Conservation (phyloP, 345 rosid genomes). For the Balakata baccata region DNA sequence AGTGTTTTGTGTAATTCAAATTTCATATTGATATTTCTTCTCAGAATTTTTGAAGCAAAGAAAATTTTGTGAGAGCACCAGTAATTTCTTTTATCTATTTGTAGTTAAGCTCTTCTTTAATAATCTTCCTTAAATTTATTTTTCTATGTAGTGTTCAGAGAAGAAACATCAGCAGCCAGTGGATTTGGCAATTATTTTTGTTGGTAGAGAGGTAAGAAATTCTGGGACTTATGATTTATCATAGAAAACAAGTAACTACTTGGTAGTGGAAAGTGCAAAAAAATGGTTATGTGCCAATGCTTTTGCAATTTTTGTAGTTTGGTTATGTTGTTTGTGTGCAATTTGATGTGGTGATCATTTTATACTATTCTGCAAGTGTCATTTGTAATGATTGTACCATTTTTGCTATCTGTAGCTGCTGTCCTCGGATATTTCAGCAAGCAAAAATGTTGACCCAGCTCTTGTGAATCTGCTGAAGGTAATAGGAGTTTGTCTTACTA, state of each 20-base stretch:
- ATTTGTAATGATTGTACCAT: slow-evolving; percentile 12
- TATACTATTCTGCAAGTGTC: background rate
- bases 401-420: slow-evolving; percentile 47
- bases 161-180: slow-evolving; percentile 48
- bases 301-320: background rate
- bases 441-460: slow-evolving; percentile 45
- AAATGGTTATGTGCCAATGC: background rate
- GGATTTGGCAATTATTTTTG: slow-evolving; percentile 79
- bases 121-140: slow-evolving; percentile 6
- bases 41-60: background rate
- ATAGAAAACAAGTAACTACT: background rate
- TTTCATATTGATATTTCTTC: background rate
- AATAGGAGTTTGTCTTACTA: slow-evolving; percentile 16
- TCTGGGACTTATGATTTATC: background rate
- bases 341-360: background rate
- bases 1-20: background rate
- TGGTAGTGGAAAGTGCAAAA: background rate
- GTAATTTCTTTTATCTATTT: background rate
- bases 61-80: background rate
- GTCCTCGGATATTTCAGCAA: slow-evolving; percentile 64
- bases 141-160: slow-evolving; percentile 56
- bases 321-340: background rate
- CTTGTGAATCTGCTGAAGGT: slow-evolving; percentile 74
- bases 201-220: slow-evolving; percentile 78
- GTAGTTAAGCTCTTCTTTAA: background rate